Percentiles rank a stretch among this genome's conserved stretches.
Evolutionary conservation across 1,139 yeast species (phyloP).

Genomic region (Scheffersomyces titani): DNA sequence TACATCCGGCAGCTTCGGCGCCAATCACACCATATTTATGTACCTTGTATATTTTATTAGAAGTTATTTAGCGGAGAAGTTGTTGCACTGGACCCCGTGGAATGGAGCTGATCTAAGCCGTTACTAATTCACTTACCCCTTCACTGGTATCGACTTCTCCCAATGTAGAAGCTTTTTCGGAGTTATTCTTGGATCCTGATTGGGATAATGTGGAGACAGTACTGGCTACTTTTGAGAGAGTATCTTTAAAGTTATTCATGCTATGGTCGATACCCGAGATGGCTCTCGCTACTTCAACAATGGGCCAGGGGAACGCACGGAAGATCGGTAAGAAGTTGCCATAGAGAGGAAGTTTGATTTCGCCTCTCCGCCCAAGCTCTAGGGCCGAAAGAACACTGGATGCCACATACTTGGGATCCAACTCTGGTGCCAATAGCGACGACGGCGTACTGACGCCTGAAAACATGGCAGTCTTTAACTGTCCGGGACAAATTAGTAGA

Average conservation of each 20-base stretch:
- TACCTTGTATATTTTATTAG: not conserved
- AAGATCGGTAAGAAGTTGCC: conserved; percentile 72
- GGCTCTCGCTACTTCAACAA: conserved; percentile 54
- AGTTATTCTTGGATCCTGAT: not conserved
- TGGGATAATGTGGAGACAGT: not conserved
- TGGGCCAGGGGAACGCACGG: conserved; percentile 72
- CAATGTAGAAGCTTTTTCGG: not conserved
- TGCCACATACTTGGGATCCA: conserved; percentile 70
- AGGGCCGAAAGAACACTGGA: conserved; percentile 55
- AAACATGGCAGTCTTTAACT: conserved; percentile 73
- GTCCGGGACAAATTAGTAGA: conserved; percentile 84
- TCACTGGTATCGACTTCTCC: not conserved
- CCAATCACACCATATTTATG: not conserved
- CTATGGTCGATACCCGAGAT: conserved; percentile 65
- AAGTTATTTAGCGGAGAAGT: not conserved
- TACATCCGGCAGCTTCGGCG: not conserved
- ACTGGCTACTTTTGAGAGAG: conserved; percentile 2
- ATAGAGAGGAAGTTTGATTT: conserved; percentile 72
- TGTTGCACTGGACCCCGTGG: not conserved
- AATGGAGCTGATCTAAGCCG: not conserved
- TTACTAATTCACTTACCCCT: not conserved
- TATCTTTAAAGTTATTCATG: conserved; percentile 39
- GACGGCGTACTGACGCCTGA: conserved; percentile 72
- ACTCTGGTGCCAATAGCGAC: conserved; percentile 73
- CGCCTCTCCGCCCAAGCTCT: conserved; percentile 64